These are phyloP conservation scores for Thymus quinquecostatus DNA, from an alignment of 257 asterid genomes.

Conservation along the genomic window DNA sequence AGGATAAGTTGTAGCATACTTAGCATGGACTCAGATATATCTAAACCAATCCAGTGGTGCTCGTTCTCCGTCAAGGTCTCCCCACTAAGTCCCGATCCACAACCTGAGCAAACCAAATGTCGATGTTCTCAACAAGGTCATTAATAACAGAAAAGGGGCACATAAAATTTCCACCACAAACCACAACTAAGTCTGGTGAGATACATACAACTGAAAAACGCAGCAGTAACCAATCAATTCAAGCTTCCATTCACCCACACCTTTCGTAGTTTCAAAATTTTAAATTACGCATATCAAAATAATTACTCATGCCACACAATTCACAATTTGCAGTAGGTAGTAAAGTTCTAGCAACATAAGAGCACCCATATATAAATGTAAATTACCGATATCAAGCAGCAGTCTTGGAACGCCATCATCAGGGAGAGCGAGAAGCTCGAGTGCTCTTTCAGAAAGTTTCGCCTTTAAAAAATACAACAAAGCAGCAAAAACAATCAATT, in stretches of 20 bases:
- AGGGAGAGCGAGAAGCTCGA: conserved; percentile 92
- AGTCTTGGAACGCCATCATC: conserved; percentile 77
- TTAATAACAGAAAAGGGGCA: not conserved
- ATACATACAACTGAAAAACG: conserved; percentile 3
- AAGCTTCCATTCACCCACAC: not conserved
- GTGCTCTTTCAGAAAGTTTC: conserved; percentile 82
- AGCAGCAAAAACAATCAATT: conserved; percentile 5
- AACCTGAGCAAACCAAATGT: conserved; percentile 53
- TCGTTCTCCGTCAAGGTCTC: conserved; percentile 87
- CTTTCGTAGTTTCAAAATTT: not conserved
- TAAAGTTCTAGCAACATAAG: not conserved
- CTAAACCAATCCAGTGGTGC: conserved; percentile 94
- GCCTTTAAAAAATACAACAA: conserved; percentile 59
- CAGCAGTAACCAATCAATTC: not conserved
- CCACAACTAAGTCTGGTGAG: conserved; percentile 6
- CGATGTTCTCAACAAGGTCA: conserved; percentile 4
- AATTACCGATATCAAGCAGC: conserved; percentile 87
- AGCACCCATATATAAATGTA: not conserved
- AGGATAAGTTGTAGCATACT: conserved; percentile 41
- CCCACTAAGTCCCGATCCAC: conserved; percentile 98
- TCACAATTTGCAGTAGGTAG: conserved; percentile 1
- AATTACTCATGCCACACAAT: not conserved
- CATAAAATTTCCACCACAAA: not conserved
- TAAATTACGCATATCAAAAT: too few relatives aligned
- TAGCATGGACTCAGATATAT: conserved; percentile 91